A percentile compares a stretch with the other conserved stretches of the same genome.
Evolutionary conservation across 73 alveolate genomes (phyloP).

Genomic region (Paramecium biaurelia): DNA sequence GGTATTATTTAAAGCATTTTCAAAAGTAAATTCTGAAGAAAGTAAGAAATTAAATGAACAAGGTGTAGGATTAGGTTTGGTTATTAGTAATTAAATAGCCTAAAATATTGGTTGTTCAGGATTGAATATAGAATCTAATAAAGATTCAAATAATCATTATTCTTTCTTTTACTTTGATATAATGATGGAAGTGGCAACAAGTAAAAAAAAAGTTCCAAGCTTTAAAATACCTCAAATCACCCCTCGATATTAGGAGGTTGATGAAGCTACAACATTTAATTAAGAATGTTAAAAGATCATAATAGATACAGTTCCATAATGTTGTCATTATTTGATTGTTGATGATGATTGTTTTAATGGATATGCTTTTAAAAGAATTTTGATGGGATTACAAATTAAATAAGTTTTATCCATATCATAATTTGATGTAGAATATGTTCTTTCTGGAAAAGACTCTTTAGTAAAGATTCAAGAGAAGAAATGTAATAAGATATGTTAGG

Average conservation of each 20-base stretch:
- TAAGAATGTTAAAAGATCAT: background rate
- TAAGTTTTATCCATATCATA: background rate
- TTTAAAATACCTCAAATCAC: background rate
- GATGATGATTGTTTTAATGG: constrained; percentile 28
- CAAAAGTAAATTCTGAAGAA: constrained; percentile 55
- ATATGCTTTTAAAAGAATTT: background rate
- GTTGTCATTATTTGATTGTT: constrained; percentile 27
- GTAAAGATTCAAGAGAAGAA: background rate
- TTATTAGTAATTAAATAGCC: constrained; percentile 62
- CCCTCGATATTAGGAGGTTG: background rate
- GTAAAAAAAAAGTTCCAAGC: background rate
- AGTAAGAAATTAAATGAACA: background rate
- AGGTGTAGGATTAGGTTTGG: constrained; percentile 74
- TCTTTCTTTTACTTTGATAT: background rate
- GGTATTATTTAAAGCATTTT: constrained; percentile 61
- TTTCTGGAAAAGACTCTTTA: constrained; percentile 2
- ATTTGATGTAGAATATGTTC: constrained; percentile 13
- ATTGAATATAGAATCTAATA: background rate
- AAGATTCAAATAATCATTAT: background rate
- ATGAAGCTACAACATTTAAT: background rate
- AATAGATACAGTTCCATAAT: background rate
- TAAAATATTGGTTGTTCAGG: constrained; percentile 13
- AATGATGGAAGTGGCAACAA: background rate
- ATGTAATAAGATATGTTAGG: background rate
- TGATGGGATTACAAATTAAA: background rate